A percentile compares a stretch with the other conserved stretches of the same genome.
These are phyloP conservation scores for Populus simonii DNA, from an alignment of 345 rosid species.

Conservation along the genomic window DNA sequence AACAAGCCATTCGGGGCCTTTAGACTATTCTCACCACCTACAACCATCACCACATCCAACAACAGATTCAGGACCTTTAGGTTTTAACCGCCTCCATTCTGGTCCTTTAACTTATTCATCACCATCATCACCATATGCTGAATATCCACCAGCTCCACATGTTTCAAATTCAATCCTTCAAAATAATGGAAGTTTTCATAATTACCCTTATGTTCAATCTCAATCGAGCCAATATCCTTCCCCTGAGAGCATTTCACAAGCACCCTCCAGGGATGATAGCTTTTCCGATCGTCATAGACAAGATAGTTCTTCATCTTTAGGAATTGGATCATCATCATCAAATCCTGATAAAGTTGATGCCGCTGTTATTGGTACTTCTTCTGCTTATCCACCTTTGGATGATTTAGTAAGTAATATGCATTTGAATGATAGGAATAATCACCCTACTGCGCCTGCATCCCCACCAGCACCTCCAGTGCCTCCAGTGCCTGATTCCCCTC, in stretches of 20 bases:
- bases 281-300: constrained; percentile 44
- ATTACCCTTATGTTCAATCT: constrained; percentile 40
- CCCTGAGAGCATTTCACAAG: constrained; percentile 41
- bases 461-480: constrained; percentile 45
- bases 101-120: constrained; percentile 44
- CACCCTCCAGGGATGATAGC: constrained; percentile 34
- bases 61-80: constrained; percentile 40
- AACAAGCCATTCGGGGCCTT: constrained; percentile 10
- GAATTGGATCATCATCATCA: constrained; percentile 10
- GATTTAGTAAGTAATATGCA: constrained; percentile 45
- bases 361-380: constrained; percentile 13
- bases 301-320: constrained; percentile 40
- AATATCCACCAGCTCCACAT: constrained; percentile 23
- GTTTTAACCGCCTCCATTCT: constrained; percentile 34
- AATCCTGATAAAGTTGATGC: constrained; percentile 16
- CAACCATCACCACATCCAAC: constrained; percentile 25
- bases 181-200: constrained; percentile 42
- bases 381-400: constrained; percentile 73
- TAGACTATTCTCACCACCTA: constrained; percentile 7
- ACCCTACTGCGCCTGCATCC: constrained; percentile 39
- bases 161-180: constrained; percentile 39
- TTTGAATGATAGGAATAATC: constrained; percentile 36
- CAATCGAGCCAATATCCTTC: constrained; percentile 34
- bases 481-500: constrained; percentile 28
- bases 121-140: constrained; percentile 42